Conservation (phyloP, 345 rosid genomes). For the Eucalyptus sp. region DNA sequence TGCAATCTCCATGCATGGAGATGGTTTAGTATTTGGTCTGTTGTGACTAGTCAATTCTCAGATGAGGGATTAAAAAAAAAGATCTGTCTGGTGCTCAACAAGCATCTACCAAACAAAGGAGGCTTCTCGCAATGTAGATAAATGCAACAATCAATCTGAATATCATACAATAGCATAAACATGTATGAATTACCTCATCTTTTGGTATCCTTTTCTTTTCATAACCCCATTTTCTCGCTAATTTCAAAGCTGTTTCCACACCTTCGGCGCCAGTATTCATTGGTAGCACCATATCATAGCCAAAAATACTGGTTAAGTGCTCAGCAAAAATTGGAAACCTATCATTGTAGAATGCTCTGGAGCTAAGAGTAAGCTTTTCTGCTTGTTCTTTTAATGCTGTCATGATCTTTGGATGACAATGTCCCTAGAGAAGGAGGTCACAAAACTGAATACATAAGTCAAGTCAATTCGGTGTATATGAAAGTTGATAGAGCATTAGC, state of each 20-base stretch:
- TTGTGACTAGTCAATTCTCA: background rate
- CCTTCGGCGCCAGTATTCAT: slow-evolving; percentile 99
- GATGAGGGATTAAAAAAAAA: background rate
- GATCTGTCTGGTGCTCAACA: background rate
- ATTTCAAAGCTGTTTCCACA: slow-evolving; percentile 88
- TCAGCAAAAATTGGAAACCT: slow-evolving; percentile 73
- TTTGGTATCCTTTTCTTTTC: slow-evolving; percentile 64
- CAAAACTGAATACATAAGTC: background rate
- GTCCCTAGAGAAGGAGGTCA: slow-evolving; percentile 46
- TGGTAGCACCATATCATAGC: slow-evolving; percentile 95
- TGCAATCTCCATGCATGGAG: background rate
- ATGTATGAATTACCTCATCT: slow-evolving; percentile 40
- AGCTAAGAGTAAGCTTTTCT: slow-evolving; percentile 70
- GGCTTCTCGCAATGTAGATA: background rate
- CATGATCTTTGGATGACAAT: slow-evolving; percentile 86
- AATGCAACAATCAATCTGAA: background rate
- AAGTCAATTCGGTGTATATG: background rate
- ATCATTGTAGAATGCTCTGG: slow-evolving; percentile 87
- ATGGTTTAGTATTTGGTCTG: background rate
- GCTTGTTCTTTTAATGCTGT: slow-evolving; percentile 83
- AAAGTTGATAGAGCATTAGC: background rate
- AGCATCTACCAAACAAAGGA: background rate
- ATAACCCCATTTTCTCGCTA: slow-evolving; percentile 97
- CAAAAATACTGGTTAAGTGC: slow-evolving; percentile 69
- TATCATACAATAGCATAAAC: background rate